These are phyloP conservation scores for Apophysomyces ossiformis DNA, from an alignment of 371 early-diverging fungal species.

Conservation along the genomic window DNA sequence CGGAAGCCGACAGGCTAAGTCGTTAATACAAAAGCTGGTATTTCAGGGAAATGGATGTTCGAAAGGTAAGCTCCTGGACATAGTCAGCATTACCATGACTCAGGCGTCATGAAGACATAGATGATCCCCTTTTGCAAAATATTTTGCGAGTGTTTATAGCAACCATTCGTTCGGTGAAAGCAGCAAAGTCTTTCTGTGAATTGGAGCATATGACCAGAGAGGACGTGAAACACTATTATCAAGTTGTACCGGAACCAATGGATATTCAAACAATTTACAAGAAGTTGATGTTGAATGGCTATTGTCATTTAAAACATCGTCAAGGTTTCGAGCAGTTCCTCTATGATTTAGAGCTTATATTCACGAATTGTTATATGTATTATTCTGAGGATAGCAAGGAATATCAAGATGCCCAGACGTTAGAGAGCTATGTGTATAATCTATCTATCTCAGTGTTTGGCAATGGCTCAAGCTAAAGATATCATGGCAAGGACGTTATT, in stretches of 20 bases:
- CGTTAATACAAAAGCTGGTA: not conserved
- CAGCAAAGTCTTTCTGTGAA: not conserved
- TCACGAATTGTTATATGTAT: not conserved
- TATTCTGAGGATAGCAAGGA: not conserved
- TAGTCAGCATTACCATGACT: not conserved
- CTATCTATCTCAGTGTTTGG: not conserved
- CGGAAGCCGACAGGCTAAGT: not conserved
- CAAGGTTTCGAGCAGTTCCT: not conserved
- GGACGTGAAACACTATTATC: not conserved
- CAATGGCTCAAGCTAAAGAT: not conserved
- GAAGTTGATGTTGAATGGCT: not conserved
- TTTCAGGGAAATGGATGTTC: not conserved
- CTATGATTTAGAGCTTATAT: not conserved
- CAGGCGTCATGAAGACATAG: not conserved
- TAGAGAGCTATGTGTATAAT: not conserved
- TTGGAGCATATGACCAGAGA: not conserved
- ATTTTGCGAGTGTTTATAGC: not conserved
- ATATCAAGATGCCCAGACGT: not conserved
- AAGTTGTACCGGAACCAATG: not conserved
- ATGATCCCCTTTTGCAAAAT: constrained; percentile 1
- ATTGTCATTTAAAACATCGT: not conserved
- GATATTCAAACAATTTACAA: constrained; percentile 3
- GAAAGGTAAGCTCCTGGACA: not conserved
- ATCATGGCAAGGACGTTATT: too few species aligned
- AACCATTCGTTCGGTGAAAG: not conserved